Base-by-base conservation (phyloP, 768 basidiomycete species). In the Pholiota microspora region DNA sequence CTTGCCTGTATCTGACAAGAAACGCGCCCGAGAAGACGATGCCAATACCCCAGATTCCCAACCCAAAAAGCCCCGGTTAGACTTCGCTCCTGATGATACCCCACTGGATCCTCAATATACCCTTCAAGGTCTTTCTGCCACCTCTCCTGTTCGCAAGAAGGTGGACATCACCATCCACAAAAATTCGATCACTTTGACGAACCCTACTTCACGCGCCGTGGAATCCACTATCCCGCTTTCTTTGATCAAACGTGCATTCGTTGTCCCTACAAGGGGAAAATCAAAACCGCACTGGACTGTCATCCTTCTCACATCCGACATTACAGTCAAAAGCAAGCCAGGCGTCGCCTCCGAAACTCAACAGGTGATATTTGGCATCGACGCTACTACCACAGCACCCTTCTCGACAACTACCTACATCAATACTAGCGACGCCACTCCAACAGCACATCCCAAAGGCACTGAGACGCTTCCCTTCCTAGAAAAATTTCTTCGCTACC, bases 251-350 rank as follows among this genome's bases (percentile, higher is more conserved):
- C 84, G 88, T 29, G 82, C 82, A 0, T 92, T 92, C 67, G 65
- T 92, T 47, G 66, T 92, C 1, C 87, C 89, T 8, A 90, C 89
- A 0, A 79, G 89, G 23, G 87, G 86, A 25, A 90, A 89, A 67
- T 65, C 73, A 25, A 88, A 84, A 61, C 73, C 82, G 0, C 86
- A 91, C 61, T 89, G 87, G 86, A 86, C 86, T 0, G 76, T 88
- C 27, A 75, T 88, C 12, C 64, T 92, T 29, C 72, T 92, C 24
- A 72, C 83, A 7, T 67, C 77, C 3, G 86, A 88, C 64, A 70
- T 73, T 4, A 76, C 80, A 3, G 77, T 78, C 28, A 77, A 76
- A 46, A 67, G 67, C 36, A 73, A 75, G 49, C 64, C 70, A 9
- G 61, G 56, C 9, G 59, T 70, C n/a, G 49, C 72, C 4, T 60